Conservation (phyloP, 331 rosid genomes). For the Rosa hybrid region DNA sequence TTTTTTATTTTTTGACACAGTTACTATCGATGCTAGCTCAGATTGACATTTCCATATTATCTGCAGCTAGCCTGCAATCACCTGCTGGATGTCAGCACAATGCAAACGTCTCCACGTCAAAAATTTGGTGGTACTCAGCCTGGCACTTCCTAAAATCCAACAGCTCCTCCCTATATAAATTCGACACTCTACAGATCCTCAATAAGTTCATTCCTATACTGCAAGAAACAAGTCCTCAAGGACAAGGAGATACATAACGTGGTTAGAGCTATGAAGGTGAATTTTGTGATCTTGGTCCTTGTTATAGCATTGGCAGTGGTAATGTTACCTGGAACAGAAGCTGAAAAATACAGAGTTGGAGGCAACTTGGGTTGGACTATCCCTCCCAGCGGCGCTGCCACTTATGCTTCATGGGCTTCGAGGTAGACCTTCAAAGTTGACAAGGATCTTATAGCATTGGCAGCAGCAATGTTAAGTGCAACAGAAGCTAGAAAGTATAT, state of each 20-base stretch:
- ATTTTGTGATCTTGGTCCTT: not conserved
- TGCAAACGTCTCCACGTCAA: not conserved
- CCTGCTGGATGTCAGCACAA: not conserved
- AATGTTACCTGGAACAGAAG: not conserved
- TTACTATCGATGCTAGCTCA: not conserved
- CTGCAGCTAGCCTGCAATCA: slow-evolving; percentile 2
- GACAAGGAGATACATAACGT: not conserved
- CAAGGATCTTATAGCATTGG: not conserved
- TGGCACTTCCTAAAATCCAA: too few species aligned
- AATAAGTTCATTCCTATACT: not conserved
- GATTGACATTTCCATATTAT: not conserved
- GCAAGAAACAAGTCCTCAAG: not conserved
- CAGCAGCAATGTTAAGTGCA: not conserved
- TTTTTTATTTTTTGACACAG: not conserved
- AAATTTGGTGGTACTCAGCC: not conserved
- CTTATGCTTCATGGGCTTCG: not conserved
- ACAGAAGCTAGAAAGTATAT: slow-evolving; percentile 8
- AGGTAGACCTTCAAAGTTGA: not conserved
- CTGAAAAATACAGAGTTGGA: not conserved
- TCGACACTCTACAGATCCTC: not conserved
- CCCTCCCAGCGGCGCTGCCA: not conserved
- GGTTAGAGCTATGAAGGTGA: slow-evolving; percentile 5
- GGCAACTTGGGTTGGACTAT: slow-evolving; percentile 4
- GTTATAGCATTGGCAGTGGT: not conserved
- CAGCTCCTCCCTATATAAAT: too few species aligned